Evolutionary conservation across 106 monocot genomes (phyloP), one percentile per base, ranked within the genome.

Genomic region (Amphibolis antarctica): DNA sequence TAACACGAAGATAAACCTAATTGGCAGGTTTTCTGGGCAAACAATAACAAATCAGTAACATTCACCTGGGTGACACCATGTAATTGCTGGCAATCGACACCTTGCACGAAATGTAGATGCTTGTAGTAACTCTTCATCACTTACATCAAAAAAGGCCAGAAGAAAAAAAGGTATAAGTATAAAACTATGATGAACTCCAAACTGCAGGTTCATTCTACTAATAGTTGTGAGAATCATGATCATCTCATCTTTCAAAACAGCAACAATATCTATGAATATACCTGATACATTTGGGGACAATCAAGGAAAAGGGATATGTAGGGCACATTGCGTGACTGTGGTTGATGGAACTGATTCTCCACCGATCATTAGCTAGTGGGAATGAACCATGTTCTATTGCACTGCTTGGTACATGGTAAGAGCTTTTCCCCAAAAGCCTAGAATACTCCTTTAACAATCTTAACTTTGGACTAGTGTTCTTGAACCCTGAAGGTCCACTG

Each of bases 61-160:
- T 78, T 42, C 63, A 96, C 96, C 86, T 76, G 82, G 73, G 72
- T 90, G 60, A 66, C 90, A 90, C 96, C 96, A 96, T 21, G 96
- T 86, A 51, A 96, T 84, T 57, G 80, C 86, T 72, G 96, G 96
- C 62, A 90, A 74, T 19, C 96, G 79, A 59, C 73, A 77, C 69
- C 82, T 84, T 13, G 81, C 79, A 49, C 96, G 89, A 53, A 96
- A 96, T 59, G 73, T 78, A 78, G 90, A 79, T 76, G 89, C 86
- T 54, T 86, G 86, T 14, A 74, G 54, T 68, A 96, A 44, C 68
- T 89, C 90, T 74, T 96, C 89, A 66, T 96, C 96, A 69, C 96
- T 63, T 24, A 21, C 9, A 17, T 25, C 13, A 46, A 42, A 20
- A 27, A n/a, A 63, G 5, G 26, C 7, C 44, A 59, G 1, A 14